phyloP scores from a whole-genome alignment of 2,329 filamentous ascomycete genomes.

The Orbilia ellipsospora region DNA sequence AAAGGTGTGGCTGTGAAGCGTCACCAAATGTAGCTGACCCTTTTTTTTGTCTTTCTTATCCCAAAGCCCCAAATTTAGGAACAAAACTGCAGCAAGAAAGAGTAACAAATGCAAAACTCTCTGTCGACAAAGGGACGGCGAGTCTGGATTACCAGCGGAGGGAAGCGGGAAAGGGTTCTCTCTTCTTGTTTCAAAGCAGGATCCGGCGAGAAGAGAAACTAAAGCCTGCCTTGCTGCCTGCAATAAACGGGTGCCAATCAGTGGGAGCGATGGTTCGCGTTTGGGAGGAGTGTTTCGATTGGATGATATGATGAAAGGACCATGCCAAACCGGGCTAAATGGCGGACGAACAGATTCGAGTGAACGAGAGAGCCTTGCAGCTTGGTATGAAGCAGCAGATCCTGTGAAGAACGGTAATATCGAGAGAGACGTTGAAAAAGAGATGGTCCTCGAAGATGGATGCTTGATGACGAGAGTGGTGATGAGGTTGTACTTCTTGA shows the following conservation, averaged over 20 bases:
- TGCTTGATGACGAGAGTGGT: no score
- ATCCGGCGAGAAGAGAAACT: conserved; percentile 19
- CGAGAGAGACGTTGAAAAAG: no score
- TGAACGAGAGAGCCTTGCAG: background rate
- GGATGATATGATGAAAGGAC: conserved; percentile 11
- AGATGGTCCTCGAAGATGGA: no score
- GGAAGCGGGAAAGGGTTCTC: conserved; percentile 10
- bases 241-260: conserved; percentile 11
- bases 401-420: no score
- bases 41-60: background rate
- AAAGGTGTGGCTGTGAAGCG: conserved; percentile 32
- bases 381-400: no score
- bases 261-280: conserved; percentile 24
- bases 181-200: conserved; percentile 37
- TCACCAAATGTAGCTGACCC: background rate
- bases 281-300: conserved; percentile 12
- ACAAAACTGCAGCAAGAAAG: background rate
- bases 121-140: no score
- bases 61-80: background rate
- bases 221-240: background rate
- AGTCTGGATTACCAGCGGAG: conserved; percentile 2
- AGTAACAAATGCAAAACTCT: no score
- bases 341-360: background rate
- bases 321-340: background rate
- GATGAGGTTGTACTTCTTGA: no score